These are phyloP conservation scores for Euptelea pleiosperma DNA, from an alignment of 164 flowering plant genomes.

Conservation along the genomic window DNA sequence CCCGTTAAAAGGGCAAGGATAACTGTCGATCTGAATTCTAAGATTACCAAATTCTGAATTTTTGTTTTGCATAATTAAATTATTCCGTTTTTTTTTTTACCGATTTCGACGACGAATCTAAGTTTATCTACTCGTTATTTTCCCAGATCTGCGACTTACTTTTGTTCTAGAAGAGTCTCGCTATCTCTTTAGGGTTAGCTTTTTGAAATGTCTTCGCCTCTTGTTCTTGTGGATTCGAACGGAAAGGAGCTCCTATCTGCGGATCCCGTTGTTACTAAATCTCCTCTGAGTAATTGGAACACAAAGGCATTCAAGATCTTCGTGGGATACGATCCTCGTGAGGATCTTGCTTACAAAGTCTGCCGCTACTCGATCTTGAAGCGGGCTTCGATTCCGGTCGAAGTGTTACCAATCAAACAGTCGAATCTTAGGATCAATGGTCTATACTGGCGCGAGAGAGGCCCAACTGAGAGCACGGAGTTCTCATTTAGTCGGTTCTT, in stretches of 20 bases:
- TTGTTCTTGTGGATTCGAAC: not conserved
- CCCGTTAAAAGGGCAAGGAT: no score
- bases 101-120: no score
- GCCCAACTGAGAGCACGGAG: conserved; percentile 73
- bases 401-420: conserved; percentile 66
- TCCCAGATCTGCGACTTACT: no score
- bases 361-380: conserved; percentile 68
- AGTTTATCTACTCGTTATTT: no score
- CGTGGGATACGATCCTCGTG: conserved; percentile 80
- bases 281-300: conserved; percentile 19
- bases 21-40: no score
- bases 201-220: conserved; percentile 1
- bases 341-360: conserved; percentile 75
- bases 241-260: not conserved
- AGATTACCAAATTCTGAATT: no score
- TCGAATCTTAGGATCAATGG: conserved; percentile 58
- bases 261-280: not conserved
- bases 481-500: conserved; percentile 64
- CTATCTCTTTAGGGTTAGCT: no score
- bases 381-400: conserved; percentile 69
- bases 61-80: no score
- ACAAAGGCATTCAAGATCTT: conserved; percentile 61
- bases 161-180: no score
- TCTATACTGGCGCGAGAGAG: conserved; percentile 68
- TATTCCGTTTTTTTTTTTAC: no score